Evolutionary conservation across 1,284 basidiomycete species (phyloP), one percentile per base, ranked within the genome.

Genomic region (Thecaphora thlaspeos): DNA sequence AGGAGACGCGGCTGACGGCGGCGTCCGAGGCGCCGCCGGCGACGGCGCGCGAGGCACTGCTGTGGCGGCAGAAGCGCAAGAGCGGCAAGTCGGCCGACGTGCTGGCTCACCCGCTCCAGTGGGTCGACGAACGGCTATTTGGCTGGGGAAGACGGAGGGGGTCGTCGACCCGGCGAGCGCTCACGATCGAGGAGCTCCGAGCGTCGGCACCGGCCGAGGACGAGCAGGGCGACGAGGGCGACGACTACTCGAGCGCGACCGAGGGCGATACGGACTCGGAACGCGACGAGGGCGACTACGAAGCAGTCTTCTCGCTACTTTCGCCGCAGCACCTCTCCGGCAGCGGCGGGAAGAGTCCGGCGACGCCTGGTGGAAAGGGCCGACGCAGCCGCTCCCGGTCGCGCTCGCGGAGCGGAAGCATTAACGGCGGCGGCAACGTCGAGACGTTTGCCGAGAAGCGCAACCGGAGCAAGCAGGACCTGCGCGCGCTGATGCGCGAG

Each of bases 61-160:
- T 67, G 41, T 68, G 68, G 61, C 62, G 66, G 51, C 52, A 66
- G 21, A 70, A 69, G 55, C 55, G 51, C 18, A 48, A 50, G 38
- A 52, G 50, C 38, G 44, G 64, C 37, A 41, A 57, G 23, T 41
- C 51, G 52, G 55, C 52, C 43, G 65, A 69, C 40, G 59, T 61
- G 41, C 62, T 76, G n/a, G 56, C 65, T 34, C 77, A 75, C 52
- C 77, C 76, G 17, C 62, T 78, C 23, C 76, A 77, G 41, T 93
- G 91, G 90, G 83, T 94, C 32, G 92, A 95, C 77, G 91, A 94
- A 79, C 84, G 88, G 17, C 81, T 95, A 37, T 95, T 94, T 78
- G 92, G 92, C 34, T 95, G 91, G 91, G 61, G 67, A 18, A 37
- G 50, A 4, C 41, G 68, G 1, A 55, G 58, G 39, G 53, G 60